Evolutionary conservation across 2,329 filamentous ascomycete species (phyloP).

Genomic region (Periglandula ipomoeae): DNA sequence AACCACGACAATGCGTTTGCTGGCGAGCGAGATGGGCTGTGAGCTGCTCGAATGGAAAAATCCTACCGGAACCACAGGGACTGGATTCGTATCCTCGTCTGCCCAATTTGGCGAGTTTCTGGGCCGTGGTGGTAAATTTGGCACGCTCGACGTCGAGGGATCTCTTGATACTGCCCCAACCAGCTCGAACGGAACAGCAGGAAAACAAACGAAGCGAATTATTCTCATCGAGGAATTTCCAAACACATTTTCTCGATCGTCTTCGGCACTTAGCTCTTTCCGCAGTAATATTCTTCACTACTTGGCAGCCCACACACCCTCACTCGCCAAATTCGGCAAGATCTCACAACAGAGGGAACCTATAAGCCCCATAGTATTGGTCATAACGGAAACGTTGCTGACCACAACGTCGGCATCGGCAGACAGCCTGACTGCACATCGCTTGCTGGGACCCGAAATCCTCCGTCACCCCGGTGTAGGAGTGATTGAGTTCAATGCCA

Average conservation of each 20-base stretch:
- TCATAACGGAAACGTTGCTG: conserved; percentile 84
- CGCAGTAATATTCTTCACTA: conserved; percentile 67
- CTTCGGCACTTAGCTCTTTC: conserved; percentile 58
- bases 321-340: conserved; percentile 37
- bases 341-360: conserved; percentile 30
- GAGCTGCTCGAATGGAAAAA: conserved; percentile 88
- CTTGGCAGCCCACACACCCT: conserved; percentile 57
- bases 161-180: conserved; percentile 18
- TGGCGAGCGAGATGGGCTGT: conserved; percentile 68
- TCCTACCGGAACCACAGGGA: conserved; percentile 52
- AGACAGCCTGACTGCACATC: conserved; percentile 88
- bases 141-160: conserved; percentile 49
- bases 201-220: conserved; percentile 35
- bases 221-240: conserved; percentile 78
- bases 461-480: conserved; percentile 69
- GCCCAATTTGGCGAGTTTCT: conserved; percentile 90
- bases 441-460: conserved; percentile 79
- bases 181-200: conserved; percentile 12
- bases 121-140: conserved; percentile 69
- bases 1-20: conserved; percentile 72
- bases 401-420: conserved; percentile 77
- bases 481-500: conserved; percentile 84
- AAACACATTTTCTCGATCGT: conserved; percentile 60
- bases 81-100: conserved; percentile 59
- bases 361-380: conserved; percentile 69